Evolutionary conservation across 495 filamentous ascomycete species (phyloP), one percentile per base, ranked within the genome.

Genomic region (Filosporella fistucella): DNA sequence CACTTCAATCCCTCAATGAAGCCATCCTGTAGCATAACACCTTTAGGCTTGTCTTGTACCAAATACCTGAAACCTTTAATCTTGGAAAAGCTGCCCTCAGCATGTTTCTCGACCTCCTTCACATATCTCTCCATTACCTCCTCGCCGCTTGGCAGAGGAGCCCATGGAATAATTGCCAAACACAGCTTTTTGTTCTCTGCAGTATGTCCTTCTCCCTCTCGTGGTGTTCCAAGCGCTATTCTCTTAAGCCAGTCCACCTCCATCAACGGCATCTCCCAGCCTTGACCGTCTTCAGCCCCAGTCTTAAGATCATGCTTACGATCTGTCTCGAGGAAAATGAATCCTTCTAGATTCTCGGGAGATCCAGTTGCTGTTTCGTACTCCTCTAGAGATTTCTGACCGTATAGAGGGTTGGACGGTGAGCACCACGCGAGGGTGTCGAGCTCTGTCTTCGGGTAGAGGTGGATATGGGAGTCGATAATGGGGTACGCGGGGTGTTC

Each of bases 391-490:
- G 79, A 84, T 62, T 81, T 74, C 38, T 82, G 82, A 9, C 64
- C 59, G 34, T 74, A 67, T 3, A 94, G 69, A 2, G 78, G 78
- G 46, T 69, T 61, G 17, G 67, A 67, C 2, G 79, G 67, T 0
- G 43, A 60, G 52, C 75, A 75, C 88, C 88, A 95, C 45, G 77
- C 63, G 34, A 91, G 69, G 21, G 75, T 74, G 38, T 66, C 50
- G 25, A 84, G 61, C 52, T 89, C 83, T 28, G 78, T 74, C 41
- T 68, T 60, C 50, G 85, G 82, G 67, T 78, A 93, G 61, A 94
- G 81, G 66, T 95, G 90, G 65, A 95, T 82, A 69, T 96, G 90
- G 8, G 88, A 84, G 68, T 95, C 90, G 45, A 95, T 51, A 28
- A 61, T 56, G 36, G 52, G 56, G 28, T 56, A 59, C 5, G 41